Conservation (phyloP, 2,329 filamentous ascomycete genomes). For the Trichophyton simii region DNA sequence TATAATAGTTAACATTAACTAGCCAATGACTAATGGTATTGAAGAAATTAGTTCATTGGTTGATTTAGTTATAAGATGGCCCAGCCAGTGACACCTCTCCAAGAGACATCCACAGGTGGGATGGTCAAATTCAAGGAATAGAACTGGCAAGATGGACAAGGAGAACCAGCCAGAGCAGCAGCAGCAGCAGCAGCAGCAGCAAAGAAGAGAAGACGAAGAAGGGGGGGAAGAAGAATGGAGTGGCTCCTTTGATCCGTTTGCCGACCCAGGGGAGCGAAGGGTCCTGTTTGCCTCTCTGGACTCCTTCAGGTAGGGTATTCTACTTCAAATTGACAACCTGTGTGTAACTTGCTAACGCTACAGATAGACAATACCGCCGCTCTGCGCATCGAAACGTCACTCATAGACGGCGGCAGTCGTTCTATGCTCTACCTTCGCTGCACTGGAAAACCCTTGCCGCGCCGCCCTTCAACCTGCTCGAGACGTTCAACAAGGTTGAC, state of each 20-base stretch:
- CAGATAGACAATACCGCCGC: conserved; percentile 64
- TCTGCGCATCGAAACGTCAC: conserved; percentile 82
- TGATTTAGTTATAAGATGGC: too few relatives aligned
- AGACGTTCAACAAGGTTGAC: conserved; percentile 67
- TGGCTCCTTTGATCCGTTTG: conserved; percentile 51
- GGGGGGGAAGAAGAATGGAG: conserved; percentile 37
- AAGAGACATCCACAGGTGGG: too few relatives aligned
- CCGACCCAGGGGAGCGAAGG: conserved; percentile 66
- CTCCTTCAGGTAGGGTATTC: conserved; percentile 64
- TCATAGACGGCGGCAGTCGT: conserved; percentile 77
- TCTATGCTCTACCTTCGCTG: conserved; percentile 73
- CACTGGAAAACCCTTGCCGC: conserved; percentile 75
- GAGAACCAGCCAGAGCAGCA: background rate
- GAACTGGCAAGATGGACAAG: background rate
- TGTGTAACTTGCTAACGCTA: background rate
- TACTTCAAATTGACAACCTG: too few relatives aligned
- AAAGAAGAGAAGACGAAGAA: conserved; percentile 2
- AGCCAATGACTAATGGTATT: too few relatives aligned
- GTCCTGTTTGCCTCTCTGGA: conserved; percentile 74
- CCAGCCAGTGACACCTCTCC: too few relatives aligned
- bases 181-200: background rate
- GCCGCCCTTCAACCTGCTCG: conserved; percentile 70
- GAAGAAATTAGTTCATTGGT: too few relatives aligned
- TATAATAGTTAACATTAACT: too few relatives aligned
- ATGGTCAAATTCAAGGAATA: too few relatives aligned